Base-by-base conservation (phyloP, 331 rosid genomes). In the Quercus phellos region DNA sequence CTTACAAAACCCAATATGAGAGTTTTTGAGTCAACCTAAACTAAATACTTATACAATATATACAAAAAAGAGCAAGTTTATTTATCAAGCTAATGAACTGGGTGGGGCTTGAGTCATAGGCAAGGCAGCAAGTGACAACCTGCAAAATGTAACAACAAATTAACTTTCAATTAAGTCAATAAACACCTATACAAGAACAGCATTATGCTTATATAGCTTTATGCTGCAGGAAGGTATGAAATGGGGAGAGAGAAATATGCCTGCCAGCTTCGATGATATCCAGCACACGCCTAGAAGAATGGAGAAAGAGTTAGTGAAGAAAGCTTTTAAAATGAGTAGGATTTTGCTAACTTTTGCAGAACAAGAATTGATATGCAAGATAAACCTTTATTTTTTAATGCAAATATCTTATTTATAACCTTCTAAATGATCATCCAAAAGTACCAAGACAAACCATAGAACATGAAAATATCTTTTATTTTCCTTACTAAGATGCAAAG, bases 1-100 rank as follows among this genome's bases (percentile, higher is more conserved):
- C n/a, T 43, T 24, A 59, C 24, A 42, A 59, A 24, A 59, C 46
- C 42, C 78, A 7, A 42, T 3, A 30, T 42, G 26, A 19, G 6
- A 24, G 59, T 13, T 70, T 8, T 46, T 24, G 43, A 43, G 29
- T 34, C 35, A 12, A 46, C 53, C 53, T 46, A 46, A 42, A 6
- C n/a, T 24, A 53, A n/a, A 59, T 58, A 21, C 12, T 21, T 58
- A 8, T n/a, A 29, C 71, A 38, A 26, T 21, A 4, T 6, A 50
- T 14, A 59, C 32, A 74, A 4, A 74, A 51, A 64, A 38, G 12
- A 38, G 11, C 46, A 12, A 18, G 55, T 50, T 32, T 42, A 56
- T 56, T 63, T 55, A 82, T 68, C 74, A 86, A 1, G 81, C 66
- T 42, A 77, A 79, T 1, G 83, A 79, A 81, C 83, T 75, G 11